phyloP scores from a whole-genome alignment of 75 land plant genomes.

The Cryptomeria japonica region DNA sequence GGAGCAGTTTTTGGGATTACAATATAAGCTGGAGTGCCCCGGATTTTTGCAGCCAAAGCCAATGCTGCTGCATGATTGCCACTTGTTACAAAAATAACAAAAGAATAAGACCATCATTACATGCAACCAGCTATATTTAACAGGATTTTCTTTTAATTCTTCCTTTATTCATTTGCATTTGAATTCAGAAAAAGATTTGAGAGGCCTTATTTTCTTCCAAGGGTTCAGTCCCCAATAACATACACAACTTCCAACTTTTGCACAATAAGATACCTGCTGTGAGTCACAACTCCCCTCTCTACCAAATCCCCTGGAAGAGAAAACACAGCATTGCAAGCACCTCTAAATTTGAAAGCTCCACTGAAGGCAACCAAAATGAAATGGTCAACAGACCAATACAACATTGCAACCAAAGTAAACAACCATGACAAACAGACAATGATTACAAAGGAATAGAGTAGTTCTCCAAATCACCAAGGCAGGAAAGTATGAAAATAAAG shows the following conservation, averaged over 20 bases:
- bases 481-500: not conserved
- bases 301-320: slow-evolving; percentile 75
- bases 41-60: slow-evolving; percentile 84
- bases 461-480: not conserved
- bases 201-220: not conserved
- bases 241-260: not conserved
- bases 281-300: slow-evolving; percentile 86
- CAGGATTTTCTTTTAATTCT: not conserved
- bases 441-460: not conserved
- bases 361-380: slow-evolving; percentile 36
- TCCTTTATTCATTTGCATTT: not conserved
- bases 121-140: not conserved
- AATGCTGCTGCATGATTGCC: slow-evolving; percentile 98
- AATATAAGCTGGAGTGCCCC: slow-evolving; percentile 78
- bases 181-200: not conserved
- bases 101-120: not conserved
- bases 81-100: slow-evolving; percentile 35
- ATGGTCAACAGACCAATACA: slow-evolving; percentile 8
- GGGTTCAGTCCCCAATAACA: not conserved
- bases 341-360: slow-evolving; percentile 95
- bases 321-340: slow-evolving; percentile 90
- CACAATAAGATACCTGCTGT: slow-evolving; percentile 70
- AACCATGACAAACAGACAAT: not conserved
- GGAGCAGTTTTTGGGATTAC: slow-evolving; percentile 87
- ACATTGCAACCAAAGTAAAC: not conserved